These are phyloP conservation scores for Neofusicoccum ribis DNA, from an alignment of 2,329 filamentous ascomycete genomes.

Conservation along the genomic window DNA sequence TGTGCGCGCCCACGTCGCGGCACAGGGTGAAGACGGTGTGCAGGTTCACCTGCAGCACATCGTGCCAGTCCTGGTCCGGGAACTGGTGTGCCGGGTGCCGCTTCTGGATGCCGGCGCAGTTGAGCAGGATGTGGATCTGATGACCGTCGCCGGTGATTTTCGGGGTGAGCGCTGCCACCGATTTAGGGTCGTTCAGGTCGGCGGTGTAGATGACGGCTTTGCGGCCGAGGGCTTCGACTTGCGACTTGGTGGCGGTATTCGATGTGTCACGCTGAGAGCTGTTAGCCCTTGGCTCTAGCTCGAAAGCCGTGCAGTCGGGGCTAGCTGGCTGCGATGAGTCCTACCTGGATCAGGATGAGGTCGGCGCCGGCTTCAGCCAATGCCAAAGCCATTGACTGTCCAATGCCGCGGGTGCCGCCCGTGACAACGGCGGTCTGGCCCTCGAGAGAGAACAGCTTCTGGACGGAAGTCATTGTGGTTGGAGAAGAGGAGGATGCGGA, in stretches of 20 bases:
- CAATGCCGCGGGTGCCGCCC: conserved; percentile 52
- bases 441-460: conserved; percentile 50
- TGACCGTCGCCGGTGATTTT: conserved; percentile 61
- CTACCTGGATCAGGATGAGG: conserved; percentile 51
- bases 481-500: conserved; percentile 29
- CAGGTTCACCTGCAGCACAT: conserved; percentile 85
- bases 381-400: conserved; percentile 52
- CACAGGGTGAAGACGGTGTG: conserved; percentile 75
- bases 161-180: conserved; percentile 63
- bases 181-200: conserved; percentile 63
- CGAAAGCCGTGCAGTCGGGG: background rate
- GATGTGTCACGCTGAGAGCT: conserved; percentile 55
- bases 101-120: conserved; percentile 83
- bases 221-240: conserved; percentile 65
- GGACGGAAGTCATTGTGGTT: conserved; percentile 36
- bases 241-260: conserved; percentile 59
- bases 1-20: conserved; percentile 76
- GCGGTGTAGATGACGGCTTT: conserved; percentile 67
- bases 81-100: conserved; percentile 75
- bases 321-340: background rate
- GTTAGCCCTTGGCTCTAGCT: background rate
- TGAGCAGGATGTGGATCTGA: conserved; percentile 75
- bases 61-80: conserved; percentile 74
- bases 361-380: conserved; percentile 54
- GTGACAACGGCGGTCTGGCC: conserved; percentile 53